A percentile compares a stretch with the other conserved stretches of the same genome.
phyloP scores from a whole-genome alignment of 2,329 filamentous ascomycete genomes.

The Alternaria arborescens region DNA sequence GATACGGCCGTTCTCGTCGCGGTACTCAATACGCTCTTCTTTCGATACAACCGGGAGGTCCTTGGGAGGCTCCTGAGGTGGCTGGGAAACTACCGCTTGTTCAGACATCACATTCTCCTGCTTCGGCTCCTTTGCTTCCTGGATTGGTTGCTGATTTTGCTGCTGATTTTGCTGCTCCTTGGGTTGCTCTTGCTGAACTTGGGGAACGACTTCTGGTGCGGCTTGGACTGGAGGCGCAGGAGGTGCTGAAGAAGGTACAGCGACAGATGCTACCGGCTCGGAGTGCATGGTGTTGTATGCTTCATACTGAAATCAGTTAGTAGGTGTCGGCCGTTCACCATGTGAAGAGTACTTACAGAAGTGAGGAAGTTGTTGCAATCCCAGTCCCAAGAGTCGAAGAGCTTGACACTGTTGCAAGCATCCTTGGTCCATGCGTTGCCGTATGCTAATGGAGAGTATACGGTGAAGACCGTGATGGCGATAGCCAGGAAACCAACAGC shows the following conservation, averaged over 20 bases:
- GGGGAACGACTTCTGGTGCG: constrained; percentile 12
- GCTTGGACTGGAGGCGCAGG: constrained; percentile 31
- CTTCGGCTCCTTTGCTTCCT: constrained; percentile 24
- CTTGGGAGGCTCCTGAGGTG: constrained; percentile 34
- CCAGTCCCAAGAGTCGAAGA: constrained; percentile 93
- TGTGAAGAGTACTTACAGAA: constrained; percentile 70
- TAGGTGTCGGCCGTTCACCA: constrained; percentile 9
- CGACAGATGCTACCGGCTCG: constrained; percentile 31
- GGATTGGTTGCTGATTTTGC: constrained; percentile 7
- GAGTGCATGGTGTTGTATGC: constrained; percentile 32
- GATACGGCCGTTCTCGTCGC: constrained; percentile 91
- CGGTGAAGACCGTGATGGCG: constrained; percentile 76
- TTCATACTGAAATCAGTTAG: constrained; percentile 40
- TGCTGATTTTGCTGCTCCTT: constrained; percentile 15
- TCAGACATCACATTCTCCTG: constrained; percentile 36
- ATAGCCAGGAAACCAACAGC: constrained; percentile 77
- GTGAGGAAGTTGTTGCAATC: constrained; percentile 94
- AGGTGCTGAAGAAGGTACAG: constrained; percentile 39
- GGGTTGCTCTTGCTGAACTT: constrained; percentile 18
- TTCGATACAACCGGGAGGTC: constrained; percentile 57
- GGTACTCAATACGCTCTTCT: constrained; percentile 90
- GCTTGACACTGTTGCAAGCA: constrained; percentile 86
- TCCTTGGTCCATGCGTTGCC: constrained; percentile 92
- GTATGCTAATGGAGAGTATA: constrained; percentile 91
- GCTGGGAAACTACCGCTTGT: constrained; percentile 42